Evolutionary conservation across 1,139 yeast genomes (phyloP).

Genomic region (Zygotorulaspora mrakii): DNA sequence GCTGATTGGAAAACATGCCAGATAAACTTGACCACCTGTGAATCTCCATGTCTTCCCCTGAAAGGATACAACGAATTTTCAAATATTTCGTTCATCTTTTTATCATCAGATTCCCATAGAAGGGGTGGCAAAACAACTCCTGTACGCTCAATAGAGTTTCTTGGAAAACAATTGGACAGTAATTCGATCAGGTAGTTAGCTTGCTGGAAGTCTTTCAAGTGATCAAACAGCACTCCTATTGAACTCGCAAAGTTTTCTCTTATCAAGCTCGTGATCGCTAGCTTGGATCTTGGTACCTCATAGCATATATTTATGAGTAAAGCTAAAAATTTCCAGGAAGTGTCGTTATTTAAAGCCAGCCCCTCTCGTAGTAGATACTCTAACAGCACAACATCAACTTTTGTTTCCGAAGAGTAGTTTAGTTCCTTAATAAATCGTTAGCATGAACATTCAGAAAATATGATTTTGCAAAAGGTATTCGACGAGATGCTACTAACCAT

Average conservation of each 20-base stretch:
- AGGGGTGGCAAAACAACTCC: constrained; percentile 19
- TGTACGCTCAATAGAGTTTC: constrained; percentile 14
- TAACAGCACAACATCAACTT: constrained; percentile 13
- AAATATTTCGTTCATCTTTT: constrained; percentile 19
- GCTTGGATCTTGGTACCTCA: constrained; percentile 15
- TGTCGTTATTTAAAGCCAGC: constrained; percentile 9
- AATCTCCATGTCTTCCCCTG: constrained; percentile 16
- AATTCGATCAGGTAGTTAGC: constrained; percentile 22
- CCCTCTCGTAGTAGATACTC: constrained; percentile 17
- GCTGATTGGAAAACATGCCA: constrained; percentile 13
- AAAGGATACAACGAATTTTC: constrained; percentile 19
- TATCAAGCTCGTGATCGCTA: constrained; percentile 14
- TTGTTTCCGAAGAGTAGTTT: constrained; percentile 13
- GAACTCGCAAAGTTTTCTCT: constrained; percentile 13
- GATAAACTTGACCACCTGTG: constrained; percentile 18
- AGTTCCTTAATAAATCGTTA: constrained; percentile 9
- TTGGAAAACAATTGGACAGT: constrained; percentile 22
- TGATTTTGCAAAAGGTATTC: too few species aligned
- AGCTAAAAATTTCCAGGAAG: constrained; percentile 26
- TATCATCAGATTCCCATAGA: constrained; percentile 19
- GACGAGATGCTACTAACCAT: constrained; percentile 20
- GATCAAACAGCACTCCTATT: constrained; percentile 22
- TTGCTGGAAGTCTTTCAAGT: constrained; percentile 22
- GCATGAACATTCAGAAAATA: too few species aligned
- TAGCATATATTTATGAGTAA: constrained; percentile 15